Evolutionary conservation across 306 rosid genomes (phyloP).

Genomic region (Vigna unguiculata): DNA sequence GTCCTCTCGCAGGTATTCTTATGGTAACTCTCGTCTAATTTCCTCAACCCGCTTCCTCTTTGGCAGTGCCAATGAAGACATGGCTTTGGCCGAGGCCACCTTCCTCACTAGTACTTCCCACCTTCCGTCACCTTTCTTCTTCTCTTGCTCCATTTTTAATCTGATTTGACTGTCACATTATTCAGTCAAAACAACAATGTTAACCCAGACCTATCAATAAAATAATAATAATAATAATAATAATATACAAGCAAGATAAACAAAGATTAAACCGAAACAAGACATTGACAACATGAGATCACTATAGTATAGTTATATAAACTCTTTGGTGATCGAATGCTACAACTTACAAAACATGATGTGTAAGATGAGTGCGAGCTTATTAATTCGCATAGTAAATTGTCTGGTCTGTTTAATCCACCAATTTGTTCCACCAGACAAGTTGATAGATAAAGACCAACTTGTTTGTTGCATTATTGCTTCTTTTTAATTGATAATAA

Average conservation of each 20-base stretch:
- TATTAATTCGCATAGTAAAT: constrained; percentile 8
- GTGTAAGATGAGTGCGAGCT: not conserved
- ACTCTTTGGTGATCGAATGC: not conserved
- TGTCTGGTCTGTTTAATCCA: constrained; percentile 16
- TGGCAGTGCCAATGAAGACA: constrained; percentile 62
- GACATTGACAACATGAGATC: constrained; percentile 18
- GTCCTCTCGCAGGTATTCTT: not conserved
- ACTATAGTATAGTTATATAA: not conserved
- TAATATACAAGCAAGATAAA: not conserved
- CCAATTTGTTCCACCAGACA: not conserved
- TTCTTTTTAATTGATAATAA: not conserved
- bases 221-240: not conserved
- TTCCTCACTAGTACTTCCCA: constrained; percentile 79
- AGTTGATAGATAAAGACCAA: not conserved
- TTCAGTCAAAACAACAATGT: constrained; percentile 14
- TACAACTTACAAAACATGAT: not conserved
- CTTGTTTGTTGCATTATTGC: constrained; percentile 8
- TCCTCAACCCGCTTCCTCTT: constrained; percentile 56
- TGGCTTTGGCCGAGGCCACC: constrained; percentile 76
- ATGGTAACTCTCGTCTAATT: constrained; percentile 8
- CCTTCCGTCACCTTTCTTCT: constrained; percentile 58
- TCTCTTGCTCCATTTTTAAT: constrained; percentile 54
- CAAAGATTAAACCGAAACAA: not conserved
- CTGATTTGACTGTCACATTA: constrained; percentile 65
- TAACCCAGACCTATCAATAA: constrained; percentile 9